These are phyloP conservation scores for Malassezia arunalokei DNA, from an alignment of 1,284 basidiomycete species.

Conservation along the genomic window DNA sequence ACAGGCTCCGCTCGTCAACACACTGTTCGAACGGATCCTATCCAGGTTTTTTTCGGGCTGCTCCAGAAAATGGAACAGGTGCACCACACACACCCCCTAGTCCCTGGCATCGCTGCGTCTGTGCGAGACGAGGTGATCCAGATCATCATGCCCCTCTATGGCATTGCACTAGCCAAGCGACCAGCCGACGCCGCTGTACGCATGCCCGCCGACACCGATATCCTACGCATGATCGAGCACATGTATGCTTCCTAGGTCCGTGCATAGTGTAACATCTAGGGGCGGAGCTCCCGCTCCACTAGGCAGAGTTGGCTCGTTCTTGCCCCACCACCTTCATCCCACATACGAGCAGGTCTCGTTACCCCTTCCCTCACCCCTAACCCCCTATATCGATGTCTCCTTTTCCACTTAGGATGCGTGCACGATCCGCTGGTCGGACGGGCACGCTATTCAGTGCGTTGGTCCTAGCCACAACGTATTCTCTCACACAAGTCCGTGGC, in stretches of 20 bases:
- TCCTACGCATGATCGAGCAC: too few species aligned
- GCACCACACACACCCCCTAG: conserved; percentile 7
- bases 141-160: conserved; percentile 9
- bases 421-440: conserved; percentile 7
- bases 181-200: neutral
- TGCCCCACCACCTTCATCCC: too few species aligned
- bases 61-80: conserved; percentile 4
- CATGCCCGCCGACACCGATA: too few species aligned
- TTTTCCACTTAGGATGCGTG: too few species aligned
- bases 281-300: too few species aligned
- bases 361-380: too few species aligned
- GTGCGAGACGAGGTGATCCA: conserved; percentile 11
- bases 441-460: neutral
- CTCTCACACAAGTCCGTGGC: neutral
- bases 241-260: neutral
- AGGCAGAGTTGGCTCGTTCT: too few species aligned
- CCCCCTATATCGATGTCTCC: too few species aligned
- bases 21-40: neutral
- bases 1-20: neutral
- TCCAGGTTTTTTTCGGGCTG: conserved; percentile 3
- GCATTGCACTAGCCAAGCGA: conserved; percentile 3
- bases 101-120: neutral
- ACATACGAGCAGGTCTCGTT: too few species aligned
- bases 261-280: neutral
- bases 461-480: neutral